phyloP scores from a whole-genome alignment of 2,329 filamentous ascomycete species.

The Cladosporium phlei region DNA sequence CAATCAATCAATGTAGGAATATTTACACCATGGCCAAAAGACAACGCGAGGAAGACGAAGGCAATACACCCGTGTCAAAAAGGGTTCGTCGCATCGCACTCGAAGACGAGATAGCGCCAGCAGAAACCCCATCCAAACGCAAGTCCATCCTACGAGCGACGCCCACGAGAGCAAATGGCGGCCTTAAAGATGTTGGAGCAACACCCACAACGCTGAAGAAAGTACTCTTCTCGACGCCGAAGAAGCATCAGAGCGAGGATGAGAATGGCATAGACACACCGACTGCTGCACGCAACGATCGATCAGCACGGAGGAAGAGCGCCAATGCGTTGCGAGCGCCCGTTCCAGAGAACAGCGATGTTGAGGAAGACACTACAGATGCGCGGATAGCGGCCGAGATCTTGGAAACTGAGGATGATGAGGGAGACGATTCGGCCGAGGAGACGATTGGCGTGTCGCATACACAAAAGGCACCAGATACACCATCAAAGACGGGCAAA shows the following conservation, averaged over 20 bases:
- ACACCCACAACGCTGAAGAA: slow-evolving; percentile 44
- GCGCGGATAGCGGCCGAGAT: slow-evolving; percentile 24
- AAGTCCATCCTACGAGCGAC: slow-evolving; percentile 32
- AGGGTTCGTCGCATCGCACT: neutral
- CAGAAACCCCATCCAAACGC: slow-evolving; percentile 29
- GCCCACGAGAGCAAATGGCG: slow-evolving; percentile 24
- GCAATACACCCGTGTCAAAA: slow-evolving; percentile 1
- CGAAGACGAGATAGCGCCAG: neutral
- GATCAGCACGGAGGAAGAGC: slow-evolving; percentile 82
- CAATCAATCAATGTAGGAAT: neutral
- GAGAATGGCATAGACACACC: slow-evolving; percentile 36
- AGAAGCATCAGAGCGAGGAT: slow-evolving; percentile 31
- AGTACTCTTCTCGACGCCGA: slow-evolving; percentile 44
- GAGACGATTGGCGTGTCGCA: slow-evolving; percentile 37
- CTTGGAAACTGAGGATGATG: slow-evolving; percentile 31
- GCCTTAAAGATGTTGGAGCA: slow-evolving; percentile 21
- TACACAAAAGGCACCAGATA: slow-evolving; percentile 39
- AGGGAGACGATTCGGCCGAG: slow-evolving; percentile 27
- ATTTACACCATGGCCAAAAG: slow-evolving; percentile 6
- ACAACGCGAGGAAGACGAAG: slow-evolving; percentile 5
- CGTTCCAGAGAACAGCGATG: slow-evolving; percentile 53
- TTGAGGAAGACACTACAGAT: slow-evolving; percentile 31
- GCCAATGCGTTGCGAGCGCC: slow-evolving; percentile 70
- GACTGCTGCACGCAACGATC: slow-evolving; percentile 65
- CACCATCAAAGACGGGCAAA: slow-evolving; percentile 43